Conservation (phyloP, 2,329 filamentous ascomycete species). For the Cladorrhinum sp. region DNA sequence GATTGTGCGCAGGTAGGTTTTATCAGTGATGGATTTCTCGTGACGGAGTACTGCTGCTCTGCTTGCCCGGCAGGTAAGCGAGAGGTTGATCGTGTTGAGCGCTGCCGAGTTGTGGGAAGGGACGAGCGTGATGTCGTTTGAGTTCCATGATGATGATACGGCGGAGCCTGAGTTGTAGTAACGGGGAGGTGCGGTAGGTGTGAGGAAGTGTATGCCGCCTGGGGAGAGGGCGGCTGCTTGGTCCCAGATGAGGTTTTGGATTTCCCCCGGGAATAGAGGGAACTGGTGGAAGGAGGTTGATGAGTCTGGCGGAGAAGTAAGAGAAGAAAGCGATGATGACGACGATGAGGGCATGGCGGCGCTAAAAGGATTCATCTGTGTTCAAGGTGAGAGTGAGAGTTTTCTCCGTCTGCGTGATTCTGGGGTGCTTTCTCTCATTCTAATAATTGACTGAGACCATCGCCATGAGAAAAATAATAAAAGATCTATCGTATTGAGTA, state of each 20-base stretch:
- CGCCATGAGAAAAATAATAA: too few species aligned
- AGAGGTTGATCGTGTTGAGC: conserved; percentile 14
- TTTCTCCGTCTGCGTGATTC: too few species aligned
- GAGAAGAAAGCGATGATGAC: too few species aligned
- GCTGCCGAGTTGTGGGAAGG: conserved; percentile 17
- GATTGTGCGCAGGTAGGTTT: conserved; percentile 10
- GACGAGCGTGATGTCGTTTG: conserved; percentile 18
- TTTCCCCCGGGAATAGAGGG: conserved; percentile 16
- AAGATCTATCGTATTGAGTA: too few species aligned
- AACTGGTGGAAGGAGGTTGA: conserved; percentile 16
- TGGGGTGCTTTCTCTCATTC: too few species aligned
- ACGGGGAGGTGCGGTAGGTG: too few species aligned
- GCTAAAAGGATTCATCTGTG: too few species aligned
- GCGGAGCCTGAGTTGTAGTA: neutral
- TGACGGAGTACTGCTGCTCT: conserved; percentile 15
- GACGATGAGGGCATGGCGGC: too few species aligned
- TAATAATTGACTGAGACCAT: too few species aligned
- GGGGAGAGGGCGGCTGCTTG: conserved; percentile 16
- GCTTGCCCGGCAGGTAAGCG: conserved; percentile 16
- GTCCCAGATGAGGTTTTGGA: conserved; percentile 23
- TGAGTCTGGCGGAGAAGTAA: neutral
- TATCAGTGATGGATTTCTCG: neutral
- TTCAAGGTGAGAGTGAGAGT: too few species aligned
- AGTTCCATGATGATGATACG: neutral
- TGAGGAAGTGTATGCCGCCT: conserved; percentile 19